Evolutionary conservation across 129 eudicot species (phyloP), one percentile per base, ranked within the genome.

Genomic region (Daucus carota): DNA sequence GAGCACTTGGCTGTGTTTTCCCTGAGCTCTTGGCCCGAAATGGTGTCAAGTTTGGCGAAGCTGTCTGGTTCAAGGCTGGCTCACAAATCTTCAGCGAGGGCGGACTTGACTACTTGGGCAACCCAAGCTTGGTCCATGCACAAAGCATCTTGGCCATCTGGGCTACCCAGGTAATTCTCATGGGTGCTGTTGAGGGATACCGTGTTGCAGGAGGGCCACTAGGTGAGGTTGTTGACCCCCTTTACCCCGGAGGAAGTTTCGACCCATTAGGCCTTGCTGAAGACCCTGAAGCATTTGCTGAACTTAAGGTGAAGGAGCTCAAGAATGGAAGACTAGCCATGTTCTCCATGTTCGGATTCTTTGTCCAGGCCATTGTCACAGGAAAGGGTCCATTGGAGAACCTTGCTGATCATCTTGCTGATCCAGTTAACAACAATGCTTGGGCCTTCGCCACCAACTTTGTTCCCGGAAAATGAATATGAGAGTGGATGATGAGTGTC

Each of bases 351-450:
- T 89, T 89, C 62, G 90, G 94, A 4, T 89, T 86, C 81, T 89
- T 89, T 68, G 93, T 89, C 72, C 91, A 89, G 81, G 94, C 89
- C 68, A 89, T 89, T 68, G 91, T 89, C 3, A 89, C 91, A n/a
- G 91, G 94, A 78, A 89, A 89, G 87, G 94, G 94, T 12, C 91
- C 93, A 33, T 86, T 89, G 87, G 94, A 89, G 76, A 89, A 89
- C 79, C 47, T 86, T 1, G 93, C 90, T 15, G 93, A 88, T 79
- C 93, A 86, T 75, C 88, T 88, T 45, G 84, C 93, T 14, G 91
- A 89, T 78, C 94, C 94, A 0, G 94, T 89, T 32, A 86, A 81
- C 80, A 89, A 89, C 46, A 68, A 68, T 3, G 73, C 81, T 84
- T 86, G 90, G 94, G 79, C 91, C 15, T 89, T 73, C 60, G 90